Evolutionary conservation across 108 stramenopile species (phyloP).

Genomic region (Cyclotella atomus): DNA sequence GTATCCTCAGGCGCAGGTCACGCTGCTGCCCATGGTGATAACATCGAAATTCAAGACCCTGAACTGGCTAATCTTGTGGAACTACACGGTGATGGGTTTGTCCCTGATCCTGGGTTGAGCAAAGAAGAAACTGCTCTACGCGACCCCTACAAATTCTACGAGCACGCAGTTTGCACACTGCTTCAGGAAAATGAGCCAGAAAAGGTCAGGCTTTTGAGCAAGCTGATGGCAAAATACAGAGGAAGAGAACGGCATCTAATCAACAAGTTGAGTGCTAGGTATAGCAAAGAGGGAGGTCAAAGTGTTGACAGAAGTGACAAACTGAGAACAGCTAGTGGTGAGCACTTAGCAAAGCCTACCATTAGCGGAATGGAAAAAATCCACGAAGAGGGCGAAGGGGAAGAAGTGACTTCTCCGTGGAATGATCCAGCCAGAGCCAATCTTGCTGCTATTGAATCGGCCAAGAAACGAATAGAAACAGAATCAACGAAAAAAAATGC

Average conservation of each 20-base stretch:
- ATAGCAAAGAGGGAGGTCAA: slow-evolving; percentile 66
- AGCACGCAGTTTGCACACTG: slow-evolving; percentile 71
- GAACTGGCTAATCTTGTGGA: slow-evolving; percentile 66
- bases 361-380: slow-evolving; percentile 50
- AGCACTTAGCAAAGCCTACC: slow-evolving; percentile 18
- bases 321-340: neutral
- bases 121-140: slow-evolving; percentile 74
- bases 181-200: slow-evolving; percentile 86
- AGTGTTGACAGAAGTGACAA: slow-evolving; percentile 19
- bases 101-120: slow-evolving; percentile 66
- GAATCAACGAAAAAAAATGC: slow-evolving; percentile 37
- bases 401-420: slow-evolving; percentile 28
- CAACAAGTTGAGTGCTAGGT: slow-evolving; percentile 80
- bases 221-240: slow-evolving; percentile 85
- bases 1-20: slow-evolving; percentile 28
- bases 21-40: slow-evolving; percentile 26
- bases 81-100: slow-evolving; percentile 71
- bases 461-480: slow-evolving; percentile 60
- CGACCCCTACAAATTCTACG: slow-evolving; percentile 79
- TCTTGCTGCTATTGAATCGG: slow-evolving; percentile 60
- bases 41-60: slow-evolving; percentile 29
- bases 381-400: slow-evolving; percentile 43
- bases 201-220: slow-evolving; percentile 83
- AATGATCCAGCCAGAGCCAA: slow-evolving; percentile 48
- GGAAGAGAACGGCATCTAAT: slow-evolving; percentile 87